Evolutionary conservation across 768 basidiomycete genomes (phyloP).

Genomic region (Kwoniella pini): DNA sequence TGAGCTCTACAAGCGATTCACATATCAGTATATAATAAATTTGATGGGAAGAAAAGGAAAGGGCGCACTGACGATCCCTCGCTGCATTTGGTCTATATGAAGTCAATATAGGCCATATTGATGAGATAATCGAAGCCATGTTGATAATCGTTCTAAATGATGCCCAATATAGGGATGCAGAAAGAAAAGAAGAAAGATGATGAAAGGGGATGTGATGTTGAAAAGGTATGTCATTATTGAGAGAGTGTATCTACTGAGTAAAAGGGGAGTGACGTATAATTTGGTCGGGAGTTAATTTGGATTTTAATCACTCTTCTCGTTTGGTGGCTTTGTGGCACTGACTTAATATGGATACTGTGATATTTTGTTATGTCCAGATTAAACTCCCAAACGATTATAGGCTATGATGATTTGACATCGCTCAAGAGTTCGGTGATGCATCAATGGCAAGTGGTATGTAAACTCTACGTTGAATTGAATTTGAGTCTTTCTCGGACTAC

Average conservation of each 20-base stretch:
- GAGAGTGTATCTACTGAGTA: background rate
- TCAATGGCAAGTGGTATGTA: too few species aligned
- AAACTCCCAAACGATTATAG: too few species aligned
- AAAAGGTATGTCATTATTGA: background rate
- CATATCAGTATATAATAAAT: slow-evolving; percentile 7
- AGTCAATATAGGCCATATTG: slow-evolving; percentile 41
- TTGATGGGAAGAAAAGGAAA: background rate
- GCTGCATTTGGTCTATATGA: slow-evolving; percentile 43
- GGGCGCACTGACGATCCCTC: slow-evolving; percentile 29
- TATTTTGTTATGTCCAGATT: too few species aligned
- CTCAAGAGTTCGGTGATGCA: too few species aligned
- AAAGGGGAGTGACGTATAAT: slow-evolving; percentile 6
- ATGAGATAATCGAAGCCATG: slow-evolving; percentile 31
- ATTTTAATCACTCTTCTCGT: background rate
- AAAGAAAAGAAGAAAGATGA: slow-evolving; percentile 2
- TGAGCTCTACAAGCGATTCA: slow-evolving; percentile 16
- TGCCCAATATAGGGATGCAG: slow-evolving; percentile 2
- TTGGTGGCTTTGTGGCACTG: slow-evolving; percentile 24
- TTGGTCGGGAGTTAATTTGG: slow-evolving; percentile 6
- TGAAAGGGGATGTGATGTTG: background rate
- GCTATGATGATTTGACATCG: too few species aligned
- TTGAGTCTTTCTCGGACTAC: too few species aligned
- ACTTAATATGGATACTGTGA: too few species aligned
- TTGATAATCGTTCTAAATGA: background rate
- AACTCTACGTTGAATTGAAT: too few species aligned